Evolutionary conservation across 2,329 filamentous ascomycete species (phyloP).

Genomic region (Teratosphaeriaceae sp.): DNA sequence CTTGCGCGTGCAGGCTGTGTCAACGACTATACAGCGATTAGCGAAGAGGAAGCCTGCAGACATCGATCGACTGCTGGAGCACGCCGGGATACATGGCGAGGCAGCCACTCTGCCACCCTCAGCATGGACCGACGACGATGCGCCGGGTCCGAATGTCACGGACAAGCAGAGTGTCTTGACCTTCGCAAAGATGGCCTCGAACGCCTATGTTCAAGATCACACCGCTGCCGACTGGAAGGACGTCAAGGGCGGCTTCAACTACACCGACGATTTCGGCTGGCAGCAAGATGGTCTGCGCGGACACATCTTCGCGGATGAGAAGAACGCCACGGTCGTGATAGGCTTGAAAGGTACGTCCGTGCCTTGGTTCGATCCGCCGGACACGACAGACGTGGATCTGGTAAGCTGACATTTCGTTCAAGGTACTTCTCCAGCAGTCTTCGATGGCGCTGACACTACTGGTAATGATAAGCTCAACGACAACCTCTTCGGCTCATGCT

Average conservation of each 20-base stretch:
- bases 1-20: conserved; percentile 35
- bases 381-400: conserved; percentile 6
- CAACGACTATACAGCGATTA: conserved; percentile 68
- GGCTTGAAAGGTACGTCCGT: conserved; percentile 66
- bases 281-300: conserved; percentile 80
- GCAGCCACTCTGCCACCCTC: conserved; percentile 62
- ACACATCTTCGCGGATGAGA: conserved; percentile 83
- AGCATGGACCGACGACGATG: conserved; percentile 76
- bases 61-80: conserved; percentile 71
- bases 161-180: conserved; percentile 79
- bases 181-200: conserved; percentile 79
- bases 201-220: conserved; percentile 77
- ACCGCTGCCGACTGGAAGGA: conserved; percentile 75
- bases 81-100: conserved; percentile 62
- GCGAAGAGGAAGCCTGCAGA: conserved; percentile 68
- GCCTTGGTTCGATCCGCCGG: conserved; percentile 9
- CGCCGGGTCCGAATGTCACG: conserved; percentile 72
- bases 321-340: conserved; percentile 81
- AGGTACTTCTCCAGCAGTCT: conserved; percentile 60
- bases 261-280: conserved; percentile 89
- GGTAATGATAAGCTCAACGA: conserved; percentile 98
- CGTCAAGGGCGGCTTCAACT: conserved; percentile 72
- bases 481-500: conserved; percentile 97
- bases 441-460: conserved; percentile 94
- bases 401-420: conserved; percentile 8